Percentiles rank a stretch among this genome's conserved stretches.
These are phyloP conservation scores for Fraxinus anomala DNA, from an alignment of 257 asterid species.

Conservation along the genomic window DNA sequence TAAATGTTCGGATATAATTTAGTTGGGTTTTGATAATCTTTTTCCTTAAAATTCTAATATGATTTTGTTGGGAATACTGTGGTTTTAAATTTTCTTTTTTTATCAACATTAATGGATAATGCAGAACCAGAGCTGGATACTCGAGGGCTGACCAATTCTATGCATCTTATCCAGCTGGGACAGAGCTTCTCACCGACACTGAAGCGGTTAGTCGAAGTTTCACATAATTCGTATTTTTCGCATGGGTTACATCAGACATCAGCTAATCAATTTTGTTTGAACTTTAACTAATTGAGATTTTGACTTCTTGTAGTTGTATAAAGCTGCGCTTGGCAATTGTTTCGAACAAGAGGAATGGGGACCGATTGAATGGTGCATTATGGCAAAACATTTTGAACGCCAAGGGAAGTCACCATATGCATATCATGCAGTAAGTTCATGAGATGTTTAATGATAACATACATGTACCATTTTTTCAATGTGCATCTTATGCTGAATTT, in stretches of 20 bases:
- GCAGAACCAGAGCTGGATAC: constrained; percentile 92
- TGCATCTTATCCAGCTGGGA: constrained; percentile 96
- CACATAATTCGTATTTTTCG: not conserved
- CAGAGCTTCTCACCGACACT: constrained; percentile 83
- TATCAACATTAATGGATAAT: constrained; percentile 22
- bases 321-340: constrained; percentile 79
- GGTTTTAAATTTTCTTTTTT: constrained; percentile 2
- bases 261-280: not conserved
- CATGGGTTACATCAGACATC: not conserved
- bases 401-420: constrained; percentile 96
- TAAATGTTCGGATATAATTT: not conserved
- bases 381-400: constrained; percentile 94
- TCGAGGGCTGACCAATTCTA: constrained; percentile 92
- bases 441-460: constrained; percentile 1
- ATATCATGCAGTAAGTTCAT: constrained; percentile 85
- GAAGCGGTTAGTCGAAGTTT: constrained; percentile 54
- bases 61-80: not conserved
- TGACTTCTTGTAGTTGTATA: constrained; percentile 55
- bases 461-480: not conserved
- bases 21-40: constrained; percentile 3
- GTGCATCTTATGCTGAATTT: not conserved
- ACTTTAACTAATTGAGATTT: constrained; percentile 22
- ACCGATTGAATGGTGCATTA: constrained; percentile 84
- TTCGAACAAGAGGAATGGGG: constrained; percentile 95
- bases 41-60: not conserved